phyloP scores from a whole-genome alignment of 2,329 filamentous ascomycete genomes.

The Trichophyton equinum region DNA sequence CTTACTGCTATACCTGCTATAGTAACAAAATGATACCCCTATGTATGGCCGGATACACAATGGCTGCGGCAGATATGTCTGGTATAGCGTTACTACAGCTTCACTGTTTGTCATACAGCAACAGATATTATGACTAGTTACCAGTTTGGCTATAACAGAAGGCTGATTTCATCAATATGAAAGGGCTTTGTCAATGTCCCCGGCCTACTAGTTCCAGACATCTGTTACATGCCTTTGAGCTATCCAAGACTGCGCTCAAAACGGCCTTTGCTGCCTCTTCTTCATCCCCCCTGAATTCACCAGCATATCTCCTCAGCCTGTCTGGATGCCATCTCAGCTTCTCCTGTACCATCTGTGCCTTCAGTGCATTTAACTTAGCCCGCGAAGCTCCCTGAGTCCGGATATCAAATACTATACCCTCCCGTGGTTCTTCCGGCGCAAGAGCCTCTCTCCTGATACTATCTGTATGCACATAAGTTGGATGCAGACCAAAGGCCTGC shows the following conservation, averaged over 20 bases:
- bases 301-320: background rate
- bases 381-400: background rate
- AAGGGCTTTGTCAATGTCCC: no score
- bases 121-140: no score
- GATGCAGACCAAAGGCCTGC: conserved; percentile 7
- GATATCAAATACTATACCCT: conserved; percentile 9
- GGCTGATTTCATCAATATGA: no score
- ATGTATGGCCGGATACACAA: no score
- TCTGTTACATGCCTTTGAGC: conserved; percentile 8
- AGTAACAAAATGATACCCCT: no score
- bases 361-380: conserved; percentile 6
- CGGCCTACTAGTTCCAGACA: conserved; percentile 2
- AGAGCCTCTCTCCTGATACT: no score
- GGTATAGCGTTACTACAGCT: no score
- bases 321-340: conserved; percentile 14
- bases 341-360: conserved; percentile 10
- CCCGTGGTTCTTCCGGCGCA: background rate
- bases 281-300: conserved; percentile 2
- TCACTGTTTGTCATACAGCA: no score
- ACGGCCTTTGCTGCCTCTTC: conserved; percentile 14
- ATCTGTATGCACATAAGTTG: background rate
- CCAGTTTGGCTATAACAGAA: no score
- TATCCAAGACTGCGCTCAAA: conserved; percentile 10
- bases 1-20: no score
- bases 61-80: no score